These are phyloP conservation scores for Boechera retrofracta DNA, from an alignment of 345 rosid genomes.

Conservation along the genomic window DNA sequence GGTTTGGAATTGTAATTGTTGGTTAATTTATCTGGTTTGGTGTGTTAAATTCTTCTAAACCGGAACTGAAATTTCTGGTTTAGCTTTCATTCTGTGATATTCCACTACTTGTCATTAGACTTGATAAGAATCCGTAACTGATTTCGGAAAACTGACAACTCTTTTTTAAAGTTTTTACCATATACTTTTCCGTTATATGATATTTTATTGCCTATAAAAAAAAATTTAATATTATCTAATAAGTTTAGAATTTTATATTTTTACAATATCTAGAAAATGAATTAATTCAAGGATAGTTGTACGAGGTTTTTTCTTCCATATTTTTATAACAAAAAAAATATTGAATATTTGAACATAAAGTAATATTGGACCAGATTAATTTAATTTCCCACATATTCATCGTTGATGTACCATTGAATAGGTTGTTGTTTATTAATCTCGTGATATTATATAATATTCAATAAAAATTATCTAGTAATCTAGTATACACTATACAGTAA, in stretches of 20 bases:
- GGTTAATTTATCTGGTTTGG: slow-evolving; percentile 12
- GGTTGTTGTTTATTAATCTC: background rate
- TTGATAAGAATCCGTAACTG: slow-evolving; percentile 28
- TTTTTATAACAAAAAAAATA: background rate
- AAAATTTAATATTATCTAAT: background rate
- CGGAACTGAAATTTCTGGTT: background rate
- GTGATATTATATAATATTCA: background rate
- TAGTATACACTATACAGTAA: background rate
- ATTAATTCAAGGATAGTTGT: slow-evolving; percentile 25
- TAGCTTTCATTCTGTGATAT: slow-evolving; percentile 4
- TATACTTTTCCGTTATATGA: slow-evolving; percentile 26
- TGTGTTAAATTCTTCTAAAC: background rate
- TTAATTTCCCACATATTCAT: slow-evolving; percentile 8
- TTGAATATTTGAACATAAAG: background rate
- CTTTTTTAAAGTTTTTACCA: background rate
- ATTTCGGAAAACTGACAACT: slow-evolving; percentile 9
- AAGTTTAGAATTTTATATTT: background rate
- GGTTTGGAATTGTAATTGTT: background rate
- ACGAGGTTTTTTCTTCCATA: slow-evolving; percentile 37
- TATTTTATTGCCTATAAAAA: background rate
- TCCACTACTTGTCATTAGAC: slow-evolving; percentile 7
- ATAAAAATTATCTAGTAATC: background rate
- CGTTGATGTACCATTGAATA: slow-evolving; percentile 19
- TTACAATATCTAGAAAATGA: background rate
- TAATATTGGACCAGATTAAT: slow-evolving; percentile 3